Evolutionary conservation across 192 early-diverging fungal species (phyloP).

Genomic region (Coemansia sp.): DNA sequence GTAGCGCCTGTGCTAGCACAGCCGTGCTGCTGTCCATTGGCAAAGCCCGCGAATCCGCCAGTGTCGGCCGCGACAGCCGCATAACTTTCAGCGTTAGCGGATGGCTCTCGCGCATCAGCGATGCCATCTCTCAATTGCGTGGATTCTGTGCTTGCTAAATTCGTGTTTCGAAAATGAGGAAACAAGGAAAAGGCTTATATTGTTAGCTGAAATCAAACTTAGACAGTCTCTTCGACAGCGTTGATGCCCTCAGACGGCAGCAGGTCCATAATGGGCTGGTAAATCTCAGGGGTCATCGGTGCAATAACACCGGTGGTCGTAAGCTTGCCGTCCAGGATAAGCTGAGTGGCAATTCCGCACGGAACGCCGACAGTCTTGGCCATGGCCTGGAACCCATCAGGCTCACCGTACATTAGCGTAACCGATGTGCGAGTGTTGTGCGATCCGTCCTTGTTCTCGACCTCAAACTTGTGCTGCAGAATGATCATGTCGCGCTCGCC

Average conservation of each 20-base stretch:
- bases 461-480: conserved; percentile 95
- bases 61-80: conserved; percentile 78
- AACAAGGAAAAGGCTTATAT: background rate
- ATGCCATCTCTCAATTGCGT: conserved; percentile 21
- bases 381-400: conserved; percentile 89
- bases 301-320: conserved; percentile 83
- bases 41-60: conserved; percentile 56
- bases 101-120: conserved; percentile 60
- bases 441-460: conserved; percentile 84
- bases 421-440: conserved; percentile 91
- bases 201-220: background rate
- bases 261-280: conserved; percentile 84
- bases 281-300: conserved; percentile 87
- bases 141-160: background rate
- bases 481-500: conserved; percentile 96
- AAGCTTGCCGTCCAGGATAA: conserved; percentile 85
- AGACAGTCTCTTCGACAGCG: conserved; percentile 70
- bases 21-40: conserved; percentile 42
- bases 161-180: background rate
- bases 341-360: conserved; percentile 91
- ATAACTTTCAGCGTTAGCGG: conserved; percentile 87
- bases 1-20: conserved; percentile 31
- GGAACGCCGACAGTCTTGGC: conserved; percentile 96
- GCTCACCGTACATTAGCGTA: conserved; percentile 88
- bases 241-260: conserved; percentile 88